phyloP scores from a whole-genome alignment of 208 protist species.

The Leishmania turanica region DNA sequence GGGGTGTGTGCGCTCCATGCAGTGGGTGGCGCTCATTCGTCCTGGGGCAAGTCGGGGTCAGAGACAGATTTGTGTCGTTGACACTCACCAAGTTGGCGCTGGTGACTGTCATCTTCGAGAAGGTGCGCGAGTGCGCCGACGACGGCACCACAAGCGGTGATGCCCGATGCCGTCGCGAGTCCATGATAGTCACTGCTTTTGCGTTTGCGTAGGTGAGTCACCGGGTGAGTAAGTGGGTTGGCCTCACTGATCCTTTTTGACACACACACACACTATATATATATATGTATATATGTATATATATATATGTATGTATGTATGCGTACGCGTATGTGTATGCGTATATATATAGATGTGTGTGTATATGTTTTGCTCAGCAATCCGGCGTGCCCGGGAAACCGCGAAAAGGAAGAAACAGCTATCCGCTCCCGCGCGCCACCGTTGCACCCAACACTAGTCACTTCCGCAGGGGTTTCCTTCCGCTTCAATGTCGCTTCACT shows the following conservation, averaged over 20 bases:
- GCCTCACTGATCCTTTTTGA: background rate
- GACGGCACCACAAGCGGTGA: conserved; percentile 11
- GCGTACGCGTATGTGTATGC: too few species aligned
- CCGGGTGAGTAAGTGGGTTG: background rate
- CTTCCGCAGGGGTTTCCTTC: background rate
- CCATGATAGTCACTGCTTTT: background rate
- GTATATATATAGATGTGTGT: too few species aligned
- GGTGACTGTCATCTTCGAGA: conserved; percentile 28
- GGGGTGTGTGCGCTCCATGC: conserved; percentile 14
- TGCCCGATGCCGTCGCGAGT: conserved; percentile 1
- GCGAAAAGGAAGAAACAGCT: background rate
- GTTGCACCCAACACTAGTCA: background rate
- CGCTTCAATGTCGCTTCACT: background rate
- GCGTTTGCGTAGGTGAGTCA: background rate
- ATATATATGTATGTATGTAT: background rate
- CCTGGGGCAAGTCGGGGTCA: background rate
- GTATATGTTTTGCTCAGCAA: background rate
- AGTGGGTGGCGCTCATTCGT: conserved; percentile 6
- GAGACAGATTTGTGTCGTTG: conserved; percentile 11
- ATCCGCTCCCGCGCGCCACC: too few species aligned
- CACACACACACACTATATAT: too few species aligned
- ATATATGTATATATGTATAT: background rate
- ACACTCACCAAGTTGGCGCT: conserved; percentile 19
- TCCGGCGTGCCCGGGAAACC: background rate
- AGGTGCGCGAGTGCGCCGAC: background rate